Evolutionary conservation across 139 green algal species (phyloP).

Genomic region (Coccomyxa sp.): DNA sequence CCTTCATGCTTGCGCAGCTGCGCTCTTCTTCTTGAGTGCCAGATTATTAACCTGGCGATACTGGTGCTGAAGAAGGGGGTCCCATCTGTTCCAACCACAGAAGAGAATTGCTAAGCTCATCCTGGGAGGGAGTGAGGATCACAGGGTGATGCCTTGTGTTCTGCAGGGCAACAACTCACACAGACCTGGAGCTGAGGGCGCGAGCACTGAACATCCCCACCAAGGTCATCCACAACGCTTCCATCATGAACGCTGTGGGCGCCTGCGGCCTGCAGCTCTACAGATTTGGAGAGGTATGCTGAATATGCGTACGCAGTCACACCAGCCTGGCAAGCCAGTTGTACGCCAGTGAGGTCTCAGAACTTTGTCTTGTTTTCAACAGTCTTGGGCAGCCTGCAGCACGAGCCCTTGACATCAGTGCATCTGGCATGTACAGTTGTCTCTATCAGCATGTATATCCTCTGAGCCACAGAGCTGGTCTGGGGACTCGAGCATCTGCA

Average conservation of each 20-base stretch:
- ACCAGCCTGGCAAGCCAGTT: not conserved
- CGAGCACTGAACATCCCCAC: conserved; percentile 69
- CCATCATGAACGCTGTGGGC: conserved; percentile 94
- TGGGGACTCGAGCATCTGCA: no score
- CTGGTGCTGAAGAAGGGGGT: no score
- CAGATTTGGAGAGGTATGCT: conserved; percentile 82
- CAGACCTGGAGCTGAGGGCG: conserved; percentile 88
- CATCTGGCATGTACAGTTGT: not conserved
- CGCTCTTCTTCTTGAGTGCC: no score
- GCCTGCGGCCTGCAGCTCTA: conserved; percentile 95
- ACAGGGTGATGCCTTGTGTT: not conserved
- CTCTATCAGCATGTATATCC: not conserved
- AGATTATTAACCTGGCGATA: no score
- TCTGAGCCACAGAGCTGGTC: not conserved
- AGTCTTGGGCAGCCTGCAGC: not conserved
- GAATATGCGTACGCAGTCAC: not conserved
- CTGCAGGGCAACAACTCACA: conserved; percentile 90
- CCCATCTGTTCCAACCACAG: no score
- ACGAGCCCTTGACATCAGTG: not conserved
- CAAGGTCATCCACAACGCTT: conserved; percentile 92
- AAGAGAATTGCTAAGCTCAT: no score
- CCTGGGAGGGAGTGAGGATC: no score
- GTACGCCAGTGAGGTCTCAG: not conserved
- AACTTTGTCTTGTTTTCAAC: not conserved
- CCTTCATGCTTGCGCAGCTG: not conserved